These are phyloP conservation scores for Glutinoglossum americanum DNA, from an alignment of 495 filamentous ascomycete species.

Conservation along the genomic window DNA sequence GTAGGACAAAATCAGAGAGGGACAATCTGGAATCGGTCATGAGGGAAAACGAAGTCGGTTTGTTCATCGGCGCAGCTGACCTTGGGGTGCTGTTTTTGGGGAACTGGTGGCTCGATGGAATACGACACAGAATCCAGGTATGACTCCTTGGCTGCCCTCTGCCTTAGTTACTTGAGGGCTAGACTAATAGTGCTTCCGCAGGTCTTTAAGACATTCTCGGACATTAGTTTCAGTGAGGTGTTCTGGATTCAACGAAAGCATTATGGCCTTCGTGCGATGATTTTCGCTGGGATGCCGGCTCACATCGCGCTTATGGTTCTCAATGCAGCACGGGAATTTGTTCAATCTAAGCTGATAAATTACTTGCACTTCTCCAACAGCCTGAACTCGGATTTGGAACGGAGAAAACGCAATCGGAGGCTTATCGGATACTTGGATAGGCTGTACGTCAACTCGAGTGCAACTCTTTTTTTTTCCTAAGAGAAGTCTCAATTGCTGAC, in stretches of 20 bases:
- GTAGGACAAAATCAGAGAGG: constrained; percentile 19
- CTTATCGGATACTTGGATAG: constrained; percentile 2
- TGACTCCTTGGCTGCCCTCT: not conserved
- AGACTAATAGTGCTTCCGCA: not conserved
- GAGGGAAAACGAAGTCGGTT: constrained; percentile 28
- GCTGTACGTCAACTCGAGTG: not conserved
- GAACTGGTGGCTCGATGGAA: constrained; percentile 23
- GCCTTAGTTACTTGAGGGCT: constrained; percentile 1
- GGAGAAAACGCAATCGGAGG: not conserved
- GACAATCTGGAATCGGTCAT: constrained; percentile 19
- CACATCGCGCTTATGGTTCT: not conserved
- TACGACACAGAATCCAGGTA: constrained; percentile 27
- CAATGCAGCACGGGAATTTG: not conserved
- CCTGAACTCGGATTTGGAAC: not conserved
- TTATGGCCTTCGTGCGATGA: not conserved
- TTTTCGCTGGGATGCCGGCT: not conserved
- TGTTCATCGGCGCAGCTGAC: constrained; percentile 24
- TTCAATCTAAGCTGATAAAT: not conserved
- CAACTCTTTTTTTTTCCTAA: not conserved
- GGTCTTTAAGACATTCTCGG: not conserved
- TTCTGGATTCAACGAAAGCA: not conserved
- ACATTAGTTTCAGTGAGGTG: not conserved
- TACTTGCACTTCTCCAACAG: not conserved
- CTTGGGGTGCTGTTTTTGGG: constrained; percentile 22
- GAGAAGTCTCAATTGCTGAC: not conserved